These are phyloP conservation scores for Dendrocalamus latiflorus DNA, from an alignment of 202 grass and related monocot genomes.

Conservation along the genomic window DNA sequence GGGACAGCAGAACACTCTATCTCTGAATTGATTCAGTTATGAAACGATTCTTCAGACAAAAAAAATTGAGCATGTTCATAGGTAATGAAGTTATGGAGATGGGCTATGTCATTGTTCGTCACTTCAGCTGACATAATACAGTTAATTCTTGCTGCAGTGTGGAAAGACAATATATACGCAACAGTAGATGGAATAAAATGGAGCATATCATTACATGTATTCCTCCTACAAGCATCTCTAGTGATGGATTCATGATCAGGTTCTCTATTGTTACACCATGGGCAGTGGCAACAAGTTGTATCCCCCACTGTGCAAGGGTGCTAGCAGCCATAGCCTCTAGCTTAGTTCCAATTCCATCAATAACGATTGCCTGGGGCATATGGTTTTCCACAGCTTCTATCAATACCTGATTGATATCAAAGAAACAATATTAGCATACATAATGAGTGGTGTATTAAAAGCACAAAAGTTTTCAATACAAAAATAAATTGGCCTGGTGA, in stretches of 20 bases:
- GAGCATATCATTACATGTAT: slow-evolving; percentile 53
- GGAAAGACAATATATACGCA: neutral
- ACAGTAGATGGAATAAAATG: neutral
- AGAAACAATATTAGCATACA: neutral
- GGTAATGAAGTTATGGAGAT: neutral
- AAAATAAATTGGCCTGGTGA: neutral
- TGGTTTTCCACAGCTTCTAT: slow-evolving; percentile 98
- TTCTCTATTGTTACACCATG: slow-evolving; percentile 94
- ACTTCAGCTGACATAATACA: neutral
- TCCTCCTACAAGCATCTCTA: slow-evolving; percentile 89
- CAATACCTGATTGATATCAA: slow-evolving; percentile 52
- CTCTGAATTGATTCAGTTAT: neutral
- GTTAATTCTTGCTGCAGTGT: neutral
- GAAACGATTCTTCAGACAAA: neutral
- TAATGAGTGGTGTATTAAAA: neutral
- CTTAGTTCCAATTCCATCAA: slow-evolving; percentile 94
- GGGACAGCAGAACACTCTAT: neutral
- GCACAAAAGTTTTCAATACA: neutral
- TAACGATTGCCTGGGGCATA: slow-evolving; percentile 91
- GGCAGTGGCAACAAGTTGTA: slow-evolving; percentile 87
- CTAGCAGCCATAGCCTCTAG: slow-evolving; percentile 82
- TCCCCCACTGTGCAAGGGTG: slow-evolving; percentile 87
- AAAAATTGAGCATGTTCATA: neutral
- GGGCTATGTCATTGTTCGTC: neutral
- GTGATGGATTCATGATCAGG: slow-evolving; percentile 80